A percentile compares a stretch with the other conserved stretches of the same genome.
These are phyloP conservation scores for Albugo laibachii DNA, from an alignment of 352 stramenopile genomes.

Conservation along the genomic window DNA sequence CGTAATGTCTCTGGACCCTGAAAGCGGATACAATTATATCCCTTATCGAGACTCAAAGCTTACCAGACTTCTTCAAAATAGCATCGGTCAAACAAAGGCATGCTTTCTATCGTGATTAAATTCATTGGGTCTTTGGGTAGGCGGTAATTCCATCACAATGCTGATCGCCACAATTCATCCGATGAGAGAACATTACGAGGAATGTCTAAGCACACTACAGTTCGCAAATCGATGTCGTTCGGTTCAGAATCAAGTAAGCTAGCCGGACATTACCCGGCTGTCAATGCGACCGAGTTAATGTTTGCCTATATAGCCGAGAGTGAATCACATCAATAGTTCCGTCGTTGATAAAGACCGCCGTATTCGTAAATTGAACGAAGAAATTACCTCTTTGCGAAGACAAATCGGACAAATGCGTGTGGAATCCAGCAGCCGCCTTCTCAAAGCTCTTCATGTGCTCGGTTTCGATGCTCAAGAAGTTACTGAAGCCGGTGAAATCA, in stretches of 20 bases:
- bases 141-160: constrained; percentile 73
- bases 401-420: constrained; percentile 40
- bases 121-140: constrained; percentile 7
- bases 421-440: constrained; percentile 66
- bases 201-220: constrained; percentile 79
- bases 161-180: constrained; percentile 76
- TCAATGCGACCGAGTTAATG: not conserved
- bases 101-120: not conserved
- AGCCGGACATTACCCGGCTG: not conserved
- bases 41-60: constrained; percentile 74
- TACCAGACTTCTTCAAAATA: constrained; percentile 66
- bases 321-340: constrained; percentile 73
- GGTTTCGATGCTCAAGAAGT: constrained; percentile 67
- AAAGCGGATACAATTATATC: constrained; percentile 79
- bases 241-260: constrained; percentile 64
- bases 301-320: constrained; percentile 17
- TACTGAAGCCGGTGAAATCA: constrained; percentile 55
- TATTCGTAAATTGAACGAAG: constrained; percentile 68
- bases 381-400: constrained; percentile 28
- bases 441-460: constrained; percentile 44
- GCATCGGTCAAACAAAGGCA: constrained; percentile 24
- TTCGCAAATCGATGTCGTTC: constrained; percentile 83
- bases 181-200: constrained; percentile 79
- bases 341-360: constrained; percentile 69
- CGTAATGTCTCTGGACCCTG: constrained; percentile 69